A percentile compares a stretch with the other conserved stretches of the same genome.
These are phyloP conservation scores for Sungouiella thailandica DNA, from an alignment of 805 yeast species.

Conservation along the genomic window DNA sequence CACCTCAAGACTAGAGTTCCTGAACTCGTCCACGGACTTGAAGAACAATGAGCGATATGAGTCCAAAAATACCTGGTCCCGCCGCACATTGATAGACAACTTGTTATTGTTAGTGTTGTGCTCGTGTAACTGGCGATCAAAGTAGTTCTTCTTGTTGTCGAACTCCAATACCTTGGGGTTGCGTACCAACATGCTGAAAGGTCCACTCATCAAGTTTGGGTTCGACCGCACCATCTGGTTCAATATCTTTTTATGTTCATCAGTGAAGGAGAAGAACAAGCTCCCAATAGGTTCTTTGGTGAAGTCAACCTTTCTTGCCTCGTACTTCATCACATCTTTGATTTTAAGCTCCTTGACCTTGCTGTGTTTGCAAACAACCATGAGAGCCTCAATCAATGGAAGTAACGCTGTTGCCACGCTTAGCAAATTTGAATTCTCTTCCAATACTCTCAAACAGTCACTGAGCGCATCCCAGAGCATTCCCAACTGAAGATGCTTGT, in stretches of 20 bases:
- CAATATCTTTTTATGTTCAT: conserved; percentile 78
- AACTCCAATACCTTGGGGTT: conserved; percentile 89
- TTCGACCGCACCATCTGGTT: conserved; percentile 89
- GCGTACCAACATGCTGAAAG: conserved; percentile 81
- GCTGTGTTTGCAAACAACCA: conserved; percentile 94
- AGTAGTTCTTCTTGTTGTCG: conserved; percentile 86
- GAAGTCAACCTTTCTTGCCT: conserved; percentile 60
- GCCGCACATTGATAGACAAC: conserved; percentile 64
- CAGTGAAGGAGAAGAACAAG: conserved; percentile 80
- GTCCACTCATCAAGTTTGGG: conserved; percentile 93
- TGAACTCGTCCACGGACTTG: conserved; percentile 69
- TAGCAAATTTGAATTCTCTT: conserved; percentile 46
- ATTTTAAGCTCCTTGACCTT: conserved; percentile 53
- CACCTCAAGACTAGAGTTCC: conserved; percentile 67
- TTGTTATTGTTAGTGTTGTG: conserved; percentile 41
- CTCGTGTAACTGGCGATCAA: conserved; percentile 66
- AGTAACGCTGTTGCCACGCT: conserved; percentile 70
- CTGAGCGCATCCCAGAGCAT: conserved; percentile 82
- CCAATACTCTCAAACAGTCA: conserved; percentile 61
- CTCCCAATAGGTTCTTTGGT: conserved; percentile 71
- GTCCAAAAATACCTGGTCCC: conserved; percentile 90
- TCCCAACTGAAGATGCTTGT: conserved; percentile 65
- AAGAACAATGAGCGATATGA: conserved; percentile 80
- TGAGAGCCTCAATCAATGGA: conserved; percentile 84
- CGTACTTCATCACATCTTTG: conserved; percentile 54